Evolutionary conservation across 768 basidiomycete genomes (phyloP).

Genomic region (Guyanaporus albipodus): DNA sequence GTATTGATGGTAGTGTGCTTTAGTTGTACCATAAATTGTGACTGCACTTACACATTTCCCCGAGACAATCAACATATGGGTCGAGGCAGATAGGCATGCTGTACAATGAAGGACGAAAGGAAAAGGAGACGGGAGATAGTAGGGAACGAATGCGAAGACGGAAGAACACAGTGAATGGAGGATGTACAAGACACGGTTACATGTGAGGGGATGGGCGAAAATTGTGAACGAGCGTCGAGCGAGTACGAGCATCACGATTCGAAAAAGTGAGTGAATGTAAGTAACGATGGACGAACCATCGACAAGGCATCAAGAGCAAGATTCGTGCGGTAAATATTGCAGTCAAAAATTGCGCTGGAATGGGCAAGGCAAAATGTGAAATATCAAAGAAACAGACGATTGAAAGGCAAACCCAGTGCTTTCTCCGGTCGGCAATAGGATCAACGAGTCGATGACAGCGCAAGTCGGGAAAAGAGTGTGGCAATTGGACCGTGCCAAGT

Average conservation of each 20-base stretch:
- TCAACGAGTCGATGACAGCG: neutral
- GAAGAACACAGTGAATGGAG: neutral
- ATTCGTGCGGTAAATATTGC: neutral
- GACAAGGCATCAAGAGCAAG: neutral
- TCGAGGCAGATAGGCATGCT: neutral
- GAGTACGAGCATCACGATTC: neutral
- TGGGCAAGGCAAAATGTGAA: neutral
- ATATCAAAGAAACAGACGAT: neutral
- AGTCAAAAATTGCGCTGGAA: neutral
- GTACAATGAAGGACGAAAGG: constrained; percentile 18
- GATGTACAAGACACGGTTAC: constrained; percentile 9
- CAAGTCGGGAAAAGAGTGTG: neutral
- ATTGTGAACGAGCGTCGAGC: constrained; percentile 4
- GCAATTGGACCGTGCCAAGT: neutral
- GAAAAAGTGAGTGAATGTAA: constrained; percentile 5
- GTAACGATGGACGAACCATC: neutral
- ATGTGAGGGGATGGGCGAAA: neutral
- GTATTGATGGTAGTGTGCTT: constrained; percentile 6
- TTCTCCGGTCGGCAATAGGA: neutral
- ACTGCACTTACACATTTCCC: constrained; percentile 4
- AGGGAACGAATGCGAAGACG: constrained; percentile 1
- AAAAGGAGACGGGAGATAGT: neutral
- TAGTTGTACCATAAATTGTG: constrained; percentile 19
- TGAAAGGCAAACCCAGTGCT: neutral
- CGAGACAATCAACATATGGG: constrained; percentile 14